Evolutionary conservation across 75 land plant species (phyloP).

Genomic region (Sequoia sempervirens): DNA sequence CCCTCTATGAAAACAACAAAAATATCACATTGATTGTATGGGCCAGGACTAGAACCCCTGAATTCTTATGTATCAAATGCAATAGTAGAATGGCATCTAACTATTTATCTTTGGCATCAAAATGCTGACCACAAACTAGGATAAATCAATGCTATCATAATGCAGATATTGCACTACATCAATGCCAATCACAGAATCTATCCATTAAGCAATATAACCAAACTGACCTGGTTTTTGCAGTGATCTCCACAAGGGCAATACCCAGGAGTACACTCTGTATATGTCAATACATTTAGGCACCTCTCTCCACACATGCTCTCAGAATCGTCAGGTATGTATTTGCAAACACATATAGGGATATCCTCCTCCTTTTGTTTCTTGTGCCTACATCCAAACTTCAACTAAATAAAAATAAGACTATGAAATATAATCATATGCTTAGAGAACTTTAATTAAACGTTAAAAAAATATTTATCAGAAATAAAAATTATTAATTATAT

Average conservation of each 20-base stretch:
- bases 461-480: neutral
- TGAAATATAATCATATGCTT: neutral
- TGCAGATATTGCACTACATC: neutral
- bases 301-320: conserved; percentile 76
- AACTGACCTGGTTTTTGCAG: conserved; percentile 75
- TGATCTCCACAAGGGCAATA: conserved; percentile 60
- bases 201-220: neutral
- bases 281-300: conserved; percentile 72
- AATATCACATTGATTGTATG: neutral
- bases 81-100: neutral
- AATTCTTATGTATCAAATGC: neutral
- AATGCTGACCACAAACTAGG: neutral
- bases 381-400: conserved; percentile 37
- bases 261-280: conserved; percentile 76
- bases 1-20: neutral
- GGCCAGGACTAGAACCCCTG: neutral
- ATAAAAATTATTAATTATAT: too few species aligned
- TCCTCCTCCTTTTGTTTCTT: conserved; percentile 77
- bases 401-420: neutral
- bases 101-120: neutral
- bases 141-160: neutral
- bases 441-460: neutral
- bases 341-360: conserved; percentile 62
- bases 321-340: conserved; percentile 26
- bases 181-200: neutral